Evolutionary conservation across 768 basidiomycete genomes (phyloP).

Genomic region (Dentipellis sp.): DNA sequence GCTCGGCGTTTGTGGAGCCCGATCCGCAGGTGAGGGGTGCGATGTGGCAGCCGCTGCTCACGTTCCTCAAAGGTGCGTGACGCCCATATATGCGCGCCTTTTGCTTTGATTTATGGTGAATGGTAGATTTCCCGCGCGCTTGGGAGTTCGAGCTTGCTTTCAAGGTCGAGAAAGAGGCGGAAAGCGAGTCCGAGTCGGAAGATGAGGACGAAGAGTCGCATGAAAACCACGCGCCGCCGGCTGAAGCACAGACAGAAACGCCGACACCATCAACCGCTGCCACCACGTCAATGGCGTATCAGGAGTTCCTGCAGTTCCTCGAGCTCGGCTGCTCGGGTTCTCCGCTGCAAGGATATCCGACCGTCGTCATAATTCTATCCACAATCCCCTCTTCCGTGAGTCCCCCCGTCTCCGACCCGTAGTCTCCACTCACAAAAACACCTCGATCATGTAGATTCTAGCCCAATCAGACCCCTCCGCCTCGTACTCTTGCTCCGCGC

Average conservation of each 20-base stretch:
- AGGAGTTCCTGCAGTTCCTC: conserved; percentile 73
- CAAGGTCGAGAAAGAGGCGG: conserved; percentile 17
- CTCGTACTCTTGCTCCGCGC: conserved; percentile 28
- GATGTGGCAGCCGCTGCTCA: conserved; percentile 66
- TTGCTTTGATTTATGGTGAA: background rate
- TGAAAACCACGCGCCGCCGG: conserved; percentile 6
- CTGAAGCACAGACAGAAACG: background rate
- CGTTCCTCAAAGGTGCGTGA: conserved; percentile 59
- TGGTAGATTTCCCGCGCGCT: conserved; percentile 48
- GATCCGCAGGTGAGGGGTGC: conserved; percentile 56
- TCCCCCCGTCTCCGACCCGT: conserved; percentile 2
- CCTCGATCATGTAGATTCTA: conserved; percentile 19
- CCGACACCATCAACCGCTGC: too few relatives aligned
- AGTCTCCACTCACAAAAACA: background rate
- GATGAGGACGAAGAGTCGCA: conserved; percentile 29
- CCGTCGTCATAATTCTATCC: conserved; percentile 70
- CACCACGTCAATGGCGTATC: conserved; percentile 34
- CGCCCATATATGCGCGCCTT: conserved; percentile 1
- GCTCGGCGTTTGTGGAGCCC: conserved; percentile 64
- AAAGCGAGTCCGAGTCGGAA: conserved; percentile 27
- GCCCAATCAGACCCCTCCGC: conserved; percentile 12
- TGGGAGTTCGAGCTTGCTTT: conserved; percentile 44
- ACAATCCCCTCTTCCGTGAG: conserved; percentile 66
- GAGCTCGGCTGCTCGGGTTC: conserved; percentile 71
- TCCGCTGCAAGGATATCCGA: conserved; percentile 73